Conservation (phyloP, 257 asterid species). For the Parsonsia alboflavescens region DNA sequence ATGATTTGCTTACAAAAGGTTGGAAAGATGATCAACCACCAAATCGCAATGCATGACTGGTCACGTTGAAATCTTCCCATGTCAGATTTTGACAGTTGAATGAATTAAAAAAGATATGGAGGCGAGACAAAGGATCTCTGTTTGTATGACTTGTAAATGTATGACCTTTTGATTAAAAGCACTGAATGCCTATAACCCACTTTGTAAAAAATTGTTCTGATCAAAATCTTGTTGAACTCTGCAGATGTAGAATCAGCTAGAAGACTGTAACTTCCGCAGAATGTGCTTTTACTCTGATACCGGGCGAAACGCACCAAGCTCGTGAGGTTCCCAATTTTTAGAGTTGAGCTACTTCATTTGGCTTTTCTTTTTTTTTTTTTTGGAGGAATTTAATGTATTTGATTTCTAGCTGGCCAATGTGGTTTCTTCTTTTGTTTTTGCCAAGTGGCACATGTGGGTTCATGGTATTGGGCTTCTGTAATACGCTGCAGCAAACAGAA, state of each 20-base stretch:
- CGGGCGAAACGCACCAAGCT: neutral
- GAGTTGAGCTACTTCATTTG: neutral
- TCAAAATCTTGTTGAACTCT: neutral
- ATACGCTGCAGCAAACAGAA: neutral
- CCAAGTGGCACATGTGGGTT: neutral
- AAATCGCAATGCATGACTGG: slow-evolving; percentile 42
- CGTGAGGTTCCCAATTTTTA: neutral
- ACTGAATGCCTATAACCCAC: neutral
- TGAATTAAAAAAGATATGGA: slow-evolving; percentile 9
- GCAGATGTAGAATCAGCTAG: slow-evolving; percentile 25
- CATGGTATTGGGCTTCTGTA: neutral
- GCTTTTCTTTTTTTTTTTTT: neutral
- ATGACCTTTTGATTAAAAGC: slow-evolving; percentile 1
- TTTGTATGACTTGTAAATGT: slow-evolving; percentile 44
- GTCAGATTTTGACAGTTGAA: slow-evolving; percentile 9
- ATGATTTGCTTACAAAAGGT: slow-evolving; percentile 85
- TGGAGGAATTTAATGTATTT: slow-evolving; percentile 1
- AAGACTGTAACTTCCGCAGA: slow-evolving; percentile 3
- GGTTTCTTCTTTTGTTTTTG: neutral
- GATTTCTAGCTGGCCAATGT: neutral
- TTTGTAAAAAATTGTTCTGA: neutral
- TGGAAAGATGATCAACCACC: slow-evolving; percentile 70
- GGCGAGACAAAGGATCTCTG: slow-evolving; percentile 7
- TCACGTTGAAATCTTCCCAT: neutral
- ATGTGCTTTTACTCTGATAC: neutral